Percentiles rank a stretch among this genome's conserved stretches.
These are phyloP conservation scores for Mycena amicta DNA, from an alignment of 768 basidiomycete genomes.

Conservation along the genomic window DNA sequence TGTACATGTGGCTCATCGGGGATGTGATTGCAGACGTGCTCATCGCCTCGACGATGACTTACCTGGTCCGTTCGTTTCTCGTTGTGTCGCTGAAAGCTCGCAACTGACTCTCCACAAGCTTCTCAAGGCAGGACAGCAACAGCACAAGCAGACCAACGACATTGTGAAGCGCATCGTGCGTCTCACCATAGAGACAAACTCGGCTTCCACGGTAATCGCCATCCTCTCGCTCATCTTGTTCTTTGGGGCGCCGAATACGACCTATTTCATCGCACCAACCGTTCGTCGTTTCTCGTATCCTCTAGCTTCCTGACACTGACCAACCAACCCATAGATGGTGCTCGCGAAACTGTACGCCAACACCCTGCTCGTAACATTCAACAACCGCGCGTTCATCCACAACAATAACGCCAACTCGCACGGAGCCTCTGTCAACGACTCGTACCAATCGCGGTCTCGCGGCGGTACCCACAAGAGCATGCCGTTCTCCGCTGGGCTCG, in stretches of 20 bases:
- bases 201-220: slow-evolving; percentile 7
- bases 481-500: slow-evolving; percentile 20
- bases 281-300: background rate
- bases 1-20: slow-evolving; percentile 18
- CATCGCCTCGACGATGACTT: slow-evolving; percentile 13
- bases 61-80: slow-evolving; percentile 5
- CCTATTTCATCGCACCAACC: slow-evolving; percentile 16
- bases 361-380: slow-evolving; percentile 20
- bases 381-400: slow-evolving; percentile 18
- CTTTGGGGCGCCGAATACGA: slow-evolving; percentile 19
- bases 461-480: slow-evolving; percentile 5
- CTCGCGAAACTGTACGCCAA: slow-evolving; percentile 18
- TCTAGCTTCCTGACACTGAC: background rate
- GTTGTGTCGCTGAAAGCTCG: background rate
- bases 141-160: slow-evolving; percentile 22
- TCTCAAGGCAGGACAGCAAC: slow-evolving; percentile 7
- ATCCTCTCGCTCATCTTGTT: slow-evolving; percentile 14
- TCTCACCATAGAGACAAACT: slow-evolving; percentile 18
- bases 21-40: slow-evolving; percentile 15
- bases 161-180: slow-evolving; percentile 20
- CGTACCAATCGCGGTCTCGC: background rate
- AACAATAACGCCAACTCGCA: slow-evolving; percentile 2
- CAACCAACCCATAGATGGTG: slow-evolving; percentile 6
- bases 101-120: background rate
- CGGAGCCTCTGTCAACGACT: slow-evolving; percentile 12